A percentile compares a stretch with the other conserved stretches of the same genome.
Evolutionary conservation across 257 asterid genomes (phyloP).

Genomic region (Verbena officinalis): DNA sequence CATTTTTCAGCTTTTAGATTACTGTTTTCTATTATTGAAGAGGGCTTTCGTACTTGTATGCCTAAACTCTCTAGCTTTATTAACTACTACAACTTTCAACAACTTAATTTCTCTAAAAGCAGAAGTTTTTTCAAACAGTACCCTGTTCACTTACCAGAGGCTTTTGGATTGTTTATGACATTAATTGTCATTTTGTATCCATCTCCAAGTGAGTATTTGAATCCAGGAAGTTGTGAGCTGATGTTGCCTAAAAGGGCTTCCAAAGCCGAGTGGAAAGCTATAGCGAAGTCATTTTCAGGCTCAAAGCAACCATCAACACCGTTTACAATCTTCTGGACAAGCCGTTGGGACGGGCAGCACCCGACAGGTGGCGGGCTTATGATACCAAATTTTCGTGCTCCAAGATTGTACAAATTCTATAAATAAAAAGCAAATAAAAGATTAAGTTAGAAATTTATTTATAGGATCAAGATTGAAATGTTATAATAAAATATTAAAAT

Average conservation of each 20-base stretch:
- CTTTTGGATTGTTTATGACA: constrained; percentile 50
- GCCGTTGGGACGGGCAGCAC: constrained; percentile 70
- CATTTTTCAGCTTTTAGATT: no score
- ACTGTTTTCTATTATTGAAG: no score
- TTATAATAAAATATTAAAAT: no score
- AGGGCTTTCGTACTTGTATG: no score
- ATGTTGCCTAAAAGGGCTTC: constrained; percentile 38
- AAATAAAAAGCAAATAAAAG: neutral
- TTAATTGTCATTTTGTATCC: constrained; percentile 61
- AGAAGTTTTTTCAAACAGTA: no score
- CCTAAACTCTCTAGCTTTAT: no score
- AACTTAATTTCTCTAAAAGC: no score
- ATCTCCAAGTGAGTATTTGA: constrained; percentile 68
- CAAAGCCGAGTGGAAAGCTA: constrained; percentile 49
- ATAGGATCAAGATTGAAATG: no score
- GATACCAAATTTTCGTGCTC: constrained; percentile 75
- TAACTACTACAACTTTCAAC: no score
- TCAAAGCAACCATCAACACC: constrained; percentile 58
- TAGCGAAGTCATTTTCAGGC: constrained; percentile 51
- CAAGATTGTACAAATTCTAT: constrained; percentile 62
- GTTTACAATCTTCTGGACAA: constrained; percentile 39
- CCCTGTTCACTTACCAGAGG: constrained; percentile 62
- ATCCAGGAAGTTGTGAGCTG: constrained; percentile 53
- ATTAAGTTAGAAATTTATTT: neutral
- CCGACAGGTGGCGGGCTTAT: constrained; percentile 69